Conservation (phyloP, 2,329 filamentous ascomycete genomes). For the Pestalotiopsis sp. region DNA sequence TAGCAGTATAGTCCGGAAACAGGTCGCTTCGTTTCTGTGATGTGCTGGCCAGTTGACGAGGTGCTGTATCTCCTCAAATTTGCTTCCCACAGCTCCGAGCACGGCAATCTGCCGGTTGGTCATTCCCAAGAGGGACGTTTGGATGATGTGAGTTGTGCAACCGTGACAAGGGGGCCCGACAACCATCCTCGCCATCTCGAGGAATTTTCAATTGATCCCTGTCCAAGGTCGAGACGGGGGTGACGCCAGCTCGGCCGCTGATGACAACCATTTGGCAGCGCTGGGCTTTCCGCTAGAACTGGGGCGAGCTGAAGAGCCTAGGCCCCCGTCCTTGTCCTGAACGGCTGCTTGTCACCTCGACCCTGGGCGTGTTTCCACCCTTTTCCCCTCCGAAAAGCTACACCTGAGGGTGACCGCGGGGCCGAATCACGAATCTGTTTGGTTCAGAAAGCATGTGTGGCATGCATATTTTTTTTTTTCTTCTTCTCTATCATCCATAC, state of each 20-base stretch:
- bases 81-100: not conserved
- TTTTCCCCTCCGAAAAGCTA: not conserved
- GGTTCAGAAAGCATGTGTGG: not conserved
- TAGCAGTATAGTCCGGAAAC: not conserved
- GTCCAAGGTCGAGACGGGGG: not conserved
- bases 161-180: not conserved
- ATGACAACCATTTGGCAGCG: not conserved
- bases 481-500: not conserved
- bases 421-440: not conserved
- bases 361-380: not conserved
- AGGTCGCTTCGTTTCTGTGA: not conserved
- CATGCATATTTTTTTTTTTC: not conserved
- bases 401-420: not conserved
- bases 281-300: not conserved
- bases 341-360: not conserved
- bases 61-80: not conserved
- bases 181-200: not conserved
- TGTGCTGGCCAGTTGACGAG: not conserved
- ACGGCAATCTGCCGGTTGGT: not conserved
- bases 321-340: not conserved
- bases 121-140: not conserved
- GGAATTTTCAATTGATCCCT: not conserved
- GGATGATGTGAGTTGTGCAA: not conserved
- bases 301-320: not conserved
- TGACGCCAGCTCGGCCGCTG: not conserved